Evolutionary conservation across 1,284 basidiomycete genomes (phyloP).

Genomic region (Xerocomus minutiporus): DNA sequence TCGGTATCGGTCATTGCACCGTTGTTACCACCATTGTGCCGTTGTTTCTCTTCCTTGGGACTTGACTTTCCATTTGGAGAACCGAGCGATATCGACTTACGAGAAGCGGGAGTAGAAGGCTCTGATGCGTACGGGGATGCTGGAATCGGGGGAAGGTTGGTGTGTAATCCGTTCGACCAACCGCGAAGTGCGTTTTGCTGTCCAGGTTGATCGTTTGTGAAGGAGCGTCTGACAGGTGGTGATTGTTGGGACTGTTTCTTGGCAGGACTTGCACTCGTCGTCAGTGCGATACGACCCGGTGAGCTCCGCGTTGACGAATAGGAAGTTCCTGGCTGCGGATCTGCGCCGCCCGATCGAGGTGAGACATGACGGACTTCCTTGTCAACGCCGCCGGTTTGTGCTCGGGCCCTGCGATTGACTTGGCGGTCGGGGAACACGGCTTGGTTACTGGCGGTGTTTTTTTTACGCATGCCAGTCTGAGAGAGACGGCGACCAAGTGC

Average conservation of each 20-base stretch:
- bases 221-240: constrained; percentile 28
- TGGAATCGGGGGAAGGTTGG: constrained; percentile 35
- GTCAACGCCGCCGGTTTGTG: constrained; percentile 35
- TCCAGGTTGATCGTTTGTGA: constrained; percentile 32
- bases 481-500: constrained; percentile 68
- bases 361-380: constrained; percentile 28
- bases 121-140: constrained; percentile 36
- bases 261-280: constrained; percentile 19
- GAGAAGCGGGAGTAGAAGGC: constrained; percentile 34
- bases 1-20: constrained; percentile 27
- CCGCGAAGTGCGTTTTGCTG: constrained; percentile 23
- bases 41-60: constrained; percentile 27
- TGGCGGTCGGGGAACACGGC: constrained; percentile 20
- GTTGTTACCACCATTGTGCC: constrained; percentile 12
- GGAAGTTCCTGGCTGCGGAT: constrained; percentile 24
- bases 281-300: constrained; percentile 27
- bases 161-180: constrained; percentile 27
- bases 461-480: constrained; percentile 32
- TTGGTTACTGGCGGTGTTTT: constrained; percentile 1
- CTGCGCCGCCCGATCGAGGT: constrained; percentile 24
- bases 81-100: constrained; percentile 25
- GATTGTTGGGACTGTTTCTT: constrained; percentile 23
- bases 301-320: constrained; percentile 30
- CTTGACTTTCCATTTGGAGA: constrained; percentile 29
- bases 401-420: constrained; percentile 35